phyloP scores from a whole-genome alignment of 768 basidiomycete genomes.

The Leccinum obscurum region DNA sequence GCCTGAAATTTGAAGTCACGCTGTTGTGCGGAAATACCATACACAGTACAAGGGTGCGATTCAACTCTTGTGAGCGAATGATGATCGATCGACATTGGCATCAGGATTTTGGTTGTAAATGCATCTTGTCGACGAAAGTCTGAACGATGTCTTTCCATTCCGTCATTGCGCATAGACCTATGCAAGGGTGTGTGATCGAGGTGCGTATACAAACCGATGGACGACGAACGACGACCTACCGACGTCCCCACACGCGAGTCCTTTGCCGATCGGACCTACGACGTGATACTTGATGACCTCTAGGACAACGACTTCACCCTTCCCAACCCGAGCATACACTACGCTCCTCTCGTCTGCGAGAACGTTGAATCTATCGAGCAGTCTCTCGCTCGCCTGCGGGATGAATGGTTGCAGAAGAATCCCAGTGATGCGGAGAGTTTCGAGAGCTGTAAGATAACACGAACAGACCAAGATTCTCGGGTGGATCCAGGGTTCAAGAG shows the following conservation, averaged over 20 bases:
- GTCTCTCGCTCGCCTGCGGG: slow-evolving; percentile 52
- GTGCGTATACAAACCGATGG: not conserved
- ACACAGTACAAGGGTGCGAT: not conserved
- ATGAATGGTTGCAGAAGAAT: slow-evolving; percentile 78
- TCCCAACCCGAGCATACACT: slow-evolving; percentile 25
- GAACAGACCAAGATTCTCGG: slow-evolving; percentile 37
- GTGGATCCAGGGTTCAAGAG: slow-evolving; percentile 64
- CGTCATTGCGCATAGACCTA: slow-evolving; percentile 93
- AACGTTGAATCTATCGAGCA: slow-evolving; percentile 61
- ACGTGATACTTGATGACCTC: slow-evolving; percentile 80
- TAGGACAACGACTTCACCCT: slow-evolving; percentile 43
- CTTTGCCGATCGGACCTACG: slow-evolving; percentile 85
- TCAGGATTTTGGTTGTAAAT: slow-evolving; percentile 12
- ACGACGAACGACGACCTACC: slow-evolving; percentile 47
- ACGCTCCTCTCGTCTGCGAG: slow-evolving; percentile 35
- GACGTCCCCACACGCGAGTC: slow-evolving; percentile 87
- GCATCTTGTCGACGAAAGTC: slow-evolving; percentile 62
- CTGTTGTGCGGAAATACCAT: not conserved
- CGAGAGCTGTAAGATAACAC: slow-evolving; percentile 54
- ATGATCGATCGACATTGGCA: too few relatives aligned
- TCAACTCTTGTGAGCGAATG: not conserved
- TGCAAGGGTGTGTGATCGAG: not conserved
- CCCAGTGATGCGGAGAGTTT: slow-evolving; percentile 66
- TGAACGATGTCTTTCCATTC: slow-evolving; percentile 91
- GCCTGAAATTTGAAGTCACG: not conserved